phyloP scores from a whole-genome alignment of 345 rosid species.

The Citrus glauca region DNA sequence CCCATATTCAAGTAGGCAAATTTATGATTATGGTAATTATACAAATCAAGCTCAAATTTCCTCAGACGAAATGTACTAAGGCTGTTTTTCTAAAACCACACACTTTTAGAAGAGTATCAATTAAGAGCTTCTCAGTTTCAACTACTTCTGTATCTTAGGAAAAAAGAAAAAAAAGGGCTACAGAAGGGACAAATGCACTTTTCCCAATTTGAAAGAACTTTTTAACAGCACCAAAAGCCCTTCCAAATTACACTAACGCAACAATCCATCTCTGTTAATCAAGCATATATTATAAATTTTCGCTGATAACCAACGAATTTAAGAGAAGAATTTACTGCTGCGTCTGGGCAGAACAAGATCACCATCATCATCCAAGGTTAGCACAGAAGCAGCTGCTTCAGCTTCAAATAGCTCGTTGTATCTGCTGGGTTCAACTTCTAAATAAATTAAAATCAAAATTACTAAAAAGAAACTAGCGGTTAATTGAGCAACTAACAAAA shows the following conservation, averaged over 20 bases:
- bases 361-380: constrained; percentile 71
- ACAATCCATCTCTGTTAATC: background rate
- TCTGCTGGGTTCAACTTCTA: constrained; percentile 34
- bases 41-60: background rate
- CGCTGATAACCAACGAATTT: background rate
- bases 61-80: background rate
- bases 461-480: background rate
- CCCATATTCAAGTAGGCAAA: background rate
- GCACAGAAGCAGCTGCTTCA: constrained; percentile 16
- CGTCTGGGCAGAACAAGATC: constrained; percentile 79
- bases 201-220: background rate
- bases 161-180: too few relatives aligned
- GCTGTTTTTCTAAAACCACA: background rate
- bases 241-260: background rate
- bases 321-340: constrained; percentile 23
- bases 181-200: background rate
- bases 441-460: background rate
- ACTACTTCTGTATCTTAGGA: background rate
- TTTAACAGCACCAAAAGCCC: background rate
- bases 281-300: background rate
- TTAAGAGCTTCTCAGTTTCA: background rate
- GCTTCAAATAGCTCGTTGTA: constrained; percentile 25
- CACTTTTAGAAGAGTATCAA: background rate
- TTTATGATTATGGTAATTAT: background rate
- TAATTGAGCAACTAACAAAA: background rate